These are phyloP conservation scores for Casuarina cunninghamiana DNA, from an alignment of 306 rosid genomes.

Conservation along the genomic window DNA sequence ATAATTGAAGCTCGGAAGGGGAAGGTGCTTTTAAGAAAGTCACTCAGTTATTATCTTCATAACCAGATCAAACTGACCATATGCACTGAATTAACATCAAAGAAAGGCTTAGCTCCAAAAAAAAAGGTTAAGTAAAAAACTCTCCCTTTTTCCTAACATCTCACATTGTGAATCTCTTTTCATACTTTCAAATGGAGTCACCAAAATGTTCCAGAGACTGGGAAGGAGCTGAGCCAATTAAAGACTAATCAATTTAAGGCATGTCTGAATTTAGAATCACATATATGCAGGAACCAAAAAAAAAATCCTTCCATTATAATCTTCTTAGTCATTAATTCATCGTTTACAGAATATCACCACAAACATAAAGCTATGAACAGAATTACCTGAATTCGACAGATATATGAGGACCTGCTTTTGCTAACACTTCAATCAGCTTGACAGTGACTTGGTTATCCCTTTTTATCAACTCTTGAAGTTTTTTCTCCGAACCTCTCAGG, in stretches of 20 bases:
- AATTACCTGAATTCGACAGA: constrained; percentile 68
- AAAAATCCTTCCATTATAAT: not conserved
- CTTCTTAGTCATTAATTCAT: not conserved
- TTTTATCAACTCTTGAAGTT: constrained; percentile 62
- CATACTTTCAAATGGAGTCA: not conserved
- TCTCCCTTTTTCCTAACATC: not conserved
- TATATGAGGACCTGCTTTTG: constrained; percentile 58
- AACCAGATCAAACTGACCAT: not conserved
- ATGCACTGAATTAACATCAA: not conserved
- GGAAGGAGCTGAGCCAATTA: not conserved
- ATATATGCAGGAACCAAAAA: not conserved
- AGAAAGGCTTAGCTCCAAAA: not conserved
- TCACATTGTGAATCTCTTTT: not conserved
- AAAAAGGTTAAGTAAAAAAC: not conserved
- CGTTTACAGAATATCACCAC: not conserved
- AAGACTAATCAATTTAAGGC: not conserved
- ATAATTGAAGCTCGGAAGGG: not conserved
- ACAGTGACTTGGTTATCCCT: constrained; percentile 48
- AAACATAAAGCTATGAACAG: constrained; percentile 17
- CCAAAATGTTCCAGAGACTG: not conserved
- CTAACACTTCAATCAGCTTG: constrained; percentile 70
- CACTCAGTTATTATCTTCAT: not conserved
- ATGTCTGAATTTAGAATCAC: not conserved
- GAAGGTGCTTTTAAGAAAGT: not conserved
- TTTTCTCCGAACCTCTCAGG: constrained; percentile 66